A percentile compares a stretch with the other conserved stretches of the same genome.
Conservation (phyloP, 2,329 filamentous ascomycete species). For the Thelonectria olida region DNA sequence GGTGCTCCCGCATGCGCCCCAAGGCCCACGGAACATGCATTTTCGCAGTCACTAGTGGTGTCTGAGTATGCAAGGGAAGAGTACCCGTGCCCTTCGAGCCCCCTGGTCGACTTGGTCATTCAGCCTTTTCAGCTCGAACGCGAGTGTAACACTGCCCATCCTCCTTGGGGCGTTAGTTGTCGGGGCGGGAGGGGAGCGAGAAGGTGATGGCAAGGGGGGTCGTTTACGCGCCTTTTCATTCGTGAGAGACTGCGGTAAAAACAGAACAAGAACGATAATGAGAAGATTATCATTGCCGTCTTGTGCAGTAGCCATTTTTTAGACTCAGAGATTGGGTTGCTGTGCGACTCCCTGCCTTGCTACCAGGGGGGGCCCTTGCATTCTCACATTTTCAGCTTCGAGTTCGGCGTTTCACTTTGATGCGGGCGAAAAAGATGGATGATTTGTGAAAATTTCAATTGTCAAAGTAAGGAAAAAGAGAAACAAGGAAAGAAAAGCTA, state of each 20-base stretch:
- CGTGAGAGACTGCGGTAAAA: no score
- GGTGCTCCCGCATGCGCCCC: neutral
- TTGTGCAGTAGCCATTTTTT: neutral
- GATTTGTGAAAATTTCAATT: neutral
- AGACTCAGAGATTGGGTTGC: slow-evolving; percentile 12
- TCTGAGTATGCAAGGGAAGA: neutral
- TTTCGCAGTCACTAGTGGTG: neutral
- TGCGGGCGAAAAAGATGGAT: neutral
- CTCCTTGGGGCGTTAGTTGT: neutral
- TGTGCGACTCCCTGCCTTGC: neutral
- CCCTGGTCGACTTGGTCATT: no score
- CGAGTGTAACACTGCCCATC: no score
- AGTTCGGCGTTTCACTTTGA: slow-evolving; percentile 13
- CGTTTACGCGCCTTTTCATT: no score
- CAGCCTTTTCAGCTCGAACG: slow-evolving; percentile 5
- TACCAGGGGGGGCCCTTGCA: neutral
- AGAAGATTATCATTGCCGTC: neutral
- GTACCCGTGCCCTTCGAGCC: neutral
- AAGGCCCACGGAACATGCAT: neutral
- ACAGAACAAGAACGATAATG: no score
- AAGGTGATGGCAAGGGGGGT: no score
- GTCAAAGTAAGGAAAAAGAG: neutral
- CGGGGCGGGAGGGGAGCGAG: neutral
- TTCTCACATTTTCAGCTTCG: slow-evolving; percentile 4
- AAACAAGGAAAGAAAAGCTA: slow-evolving; percentile 2